phyloP scores from a whole-genome alignment of 2,329 filamentous ascomycete genomes.

The Xylaria digitata region DNA sequence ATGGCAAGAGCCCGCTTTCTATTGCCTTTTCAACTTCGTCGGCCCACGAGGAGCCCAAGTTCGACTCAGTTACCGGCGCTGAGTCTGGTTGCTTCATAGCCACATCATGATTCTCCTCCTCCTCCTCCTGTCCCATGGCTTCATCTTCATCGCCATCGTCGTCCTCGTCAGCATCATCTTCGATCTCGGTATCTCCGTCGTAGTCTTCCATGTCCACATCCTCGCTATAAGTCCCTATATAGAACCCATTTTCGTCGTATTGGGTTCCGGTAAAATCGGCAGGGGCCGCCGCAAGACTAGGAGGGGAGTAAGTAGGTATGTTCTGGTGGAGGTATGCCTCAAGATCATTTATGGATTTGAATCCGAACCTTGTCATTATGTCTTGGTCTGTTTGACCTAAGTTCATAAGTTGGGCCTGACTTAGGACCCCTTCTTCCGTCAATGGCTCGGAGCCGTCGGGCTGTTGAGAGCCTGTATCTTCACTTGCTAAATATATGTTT shows the following conservation, averaged over 20 bases:
- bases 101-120: too few species aligned
- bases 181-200: too few species aligned
- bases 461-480: too few species aligned
- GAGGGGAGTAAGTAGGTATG: neutral
- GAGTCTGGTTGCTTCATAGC: neutral
- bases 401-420: neutral
- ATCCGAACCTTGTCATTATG: neutral
- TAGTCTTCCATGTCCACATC: neutral
- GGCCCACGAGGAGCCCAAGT: neutral
- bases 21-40: neutral
- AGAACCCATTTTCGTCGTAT: slow-evolving; percentile 18
- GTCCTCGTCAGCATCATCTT: neutral
- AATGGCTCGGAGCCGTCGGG: neutral
- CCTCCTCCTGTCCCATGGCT: too few species aligned
- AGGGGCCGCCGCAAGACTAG: neutral
- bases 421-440: neutral
- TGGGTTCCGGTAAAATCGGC: neutral
- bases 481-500: too few species aligned
- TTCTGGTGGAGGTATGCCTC: neutral
- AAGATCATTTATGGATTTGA: neutral
- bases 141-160: neutral
- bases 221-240: neutral
- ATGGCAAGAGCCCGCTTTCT: neutral
- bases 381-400: neutral
- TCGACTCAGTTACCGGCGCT: neutral